phyloP scores from a whole-genome alignment of 306 rosid genomes.

The Dalbergia cultrata region DNA sequence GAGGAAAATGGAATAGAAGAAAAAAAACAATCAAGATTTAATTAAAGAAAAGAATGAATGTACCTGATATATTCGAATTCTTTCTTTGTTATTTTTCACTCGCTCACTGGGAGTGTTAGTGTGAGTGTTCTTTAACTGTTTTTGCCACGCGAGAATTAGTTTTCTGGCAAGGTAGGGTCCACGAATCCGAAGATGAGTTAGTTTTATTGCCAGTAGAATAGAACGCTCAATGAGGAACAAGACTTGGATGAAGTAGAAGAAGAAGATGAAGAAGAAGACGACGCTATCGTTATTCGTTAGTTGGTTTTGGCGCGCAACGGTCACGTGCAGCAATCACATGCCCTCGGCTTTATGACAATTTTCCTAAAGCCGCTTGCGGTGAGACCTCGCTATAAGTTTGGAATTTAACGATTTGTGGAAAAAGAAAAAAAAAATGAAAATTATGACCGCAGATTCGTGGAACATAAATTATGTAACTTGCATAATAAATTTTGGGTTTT shows the following conservation, averaged over 20 bases:
- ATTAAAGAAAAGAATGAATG: not conserved
- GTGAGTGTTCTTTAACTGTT: not conserved
- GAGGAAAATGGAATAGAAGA: not conserved
- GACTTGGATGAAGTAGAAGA: not conserved
- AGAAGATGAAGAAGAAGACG: not conserved
- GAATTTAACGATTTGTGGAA: too few species aligned
- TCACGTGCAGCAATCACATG: not conserved
- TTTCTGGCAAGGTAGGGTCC: conserved; percentile 25
- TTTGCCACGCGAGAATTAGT: not conserved
- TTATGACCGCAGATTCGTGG: too few species aligned
- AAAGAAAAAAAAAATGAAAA: too few species aligned
- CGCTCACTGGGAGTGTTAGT: not conserved
- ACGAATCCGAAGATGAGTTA: conserved; percentile 1
- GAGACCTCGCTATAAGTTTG: too few species aligned
- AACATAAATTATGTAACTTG: too few species aligned
- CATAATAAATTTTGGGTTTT: too few species aligned
- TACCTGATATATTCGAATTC: conserved; percentile 6
- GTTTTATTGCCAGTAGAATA: not conserved
- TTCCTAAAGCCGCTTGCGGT: not conserved
- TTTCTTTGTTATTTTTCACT: not conserved
- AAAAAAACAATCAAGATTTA: conserved; percentile 10
- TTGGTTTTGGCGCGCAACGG: conserved; percentile 50
- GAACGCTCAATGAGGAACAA: too few species aligned
- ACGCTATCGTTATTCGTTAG: conserved; percentile 11
- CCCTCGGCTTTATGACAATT: not conserved